Evolutionary conservation across 495 filamentous ascomycete species (phyloP).

Genomic region (Viridothelium virens): DNA sequence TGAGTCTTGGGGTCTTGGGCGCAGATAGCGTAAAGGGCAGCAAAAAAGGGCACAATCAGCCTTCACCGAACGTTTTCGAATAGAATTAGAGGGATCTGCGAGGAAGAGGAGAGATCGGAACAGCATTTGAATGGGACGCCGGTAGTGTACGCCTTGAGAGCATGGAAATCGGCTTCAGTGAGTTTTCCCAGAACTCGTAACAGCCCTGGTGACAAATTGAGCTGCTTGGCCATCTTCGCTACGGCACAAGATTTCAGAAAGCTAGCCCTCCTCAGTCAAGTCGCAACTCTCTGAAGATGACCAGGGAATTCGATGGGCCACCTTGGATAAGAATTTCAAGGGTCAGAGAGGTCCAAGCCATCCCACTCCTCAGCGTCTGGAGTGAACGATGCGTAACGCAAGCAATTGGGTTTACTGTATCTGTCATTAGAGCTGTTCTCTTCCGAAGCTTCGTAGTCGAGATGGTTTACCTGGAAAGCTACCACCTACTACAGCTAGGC

Average conservation of each 20-base stretch:
- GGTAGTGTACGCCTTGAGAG: constrained; percentile 3
- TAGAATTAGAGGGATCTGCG: neutral
- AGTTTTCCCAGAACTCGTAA: constrained; percentile 7
- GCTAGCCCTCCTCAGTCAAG: too few species aligned
- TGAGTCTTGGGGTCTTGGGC: constrained; percentile 7
- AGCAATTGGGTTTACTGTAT: too few species aligned
- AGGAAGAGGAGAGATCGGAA: neutral
- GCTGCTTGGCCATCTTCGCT: neutral
- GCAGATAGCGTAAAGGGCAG: neutral
- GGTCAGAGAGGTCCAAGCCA: too few species aligned
- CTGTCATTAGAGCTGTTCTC: too few species aligned
- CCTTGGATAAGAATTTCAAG: too few species aligned
- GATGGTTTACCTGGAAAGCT: too few species aligned
- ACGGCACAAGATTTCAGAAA: neutral
- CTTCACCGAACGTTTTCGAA: neutral
- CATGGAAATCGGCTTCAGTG: constrained; percentile 11
- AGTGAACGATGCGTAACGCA: too few species aligned
- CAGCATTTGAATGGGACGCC: neutral
- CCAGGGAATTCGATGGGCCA: too few species aligned
- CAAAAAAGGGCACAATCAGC: neutral
- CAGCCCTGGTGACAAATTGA: constrained; percentile 7
- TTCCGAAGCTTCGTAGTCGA: too few species aligned
- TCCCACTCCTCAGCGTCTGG: too few species aligned
- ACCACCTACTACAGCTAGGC: too few species aligned
- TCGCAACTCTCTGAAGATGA: too few species aligned